Conservation (phyloP, 768 basidiomycete genomes). For the Mrakia frigida region DNA sequence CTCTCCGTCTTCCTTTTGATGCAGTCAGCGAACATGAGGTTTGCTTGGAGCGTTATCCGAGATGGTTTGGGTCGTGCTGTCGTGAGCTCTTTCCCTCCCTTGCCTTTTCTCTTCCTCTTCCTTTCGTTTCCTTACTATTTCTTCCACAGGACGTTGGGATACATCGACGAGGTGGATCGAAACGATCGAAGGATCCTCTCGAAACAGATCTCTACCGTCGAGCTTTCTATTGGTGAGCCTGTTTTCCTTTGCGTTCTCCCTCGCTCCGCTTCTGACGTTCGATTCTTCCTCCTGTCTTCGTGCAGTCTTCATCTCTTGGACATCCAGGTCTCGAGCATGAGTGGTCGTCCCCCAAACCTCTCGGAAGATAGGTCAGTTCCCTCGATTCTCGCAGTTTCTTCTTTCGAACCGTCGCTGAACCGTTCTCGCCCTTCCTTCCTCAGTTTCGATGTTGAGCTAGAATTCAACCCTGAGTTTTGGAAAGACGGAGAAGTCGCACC, state of each 20-base stretch:
- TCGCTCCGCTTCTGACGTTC: neutral
- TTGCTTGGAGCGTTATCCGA: neutral
- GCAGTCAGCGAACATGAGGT: neutral
- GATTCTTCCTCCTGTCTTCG: neutral
- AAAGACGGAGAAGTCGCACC: neutral
- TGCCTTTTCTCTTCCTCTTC: neutral
- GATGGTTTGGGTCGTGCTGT: neutral
- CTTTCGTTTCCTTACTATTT: neutral
- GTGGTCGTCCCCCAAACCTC: slow-evolving; percentile 22
- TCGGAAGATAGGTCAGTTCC: slow-evolving; percentile 20
- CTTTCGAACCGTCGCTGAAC: neutral
- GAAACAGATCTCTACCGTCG: slow-evolving; percentile 26
- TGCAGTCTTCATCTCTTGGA: neutral
- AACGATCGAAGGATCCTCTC: slow-evolving; percentile 16
- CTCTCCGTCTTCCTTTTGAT: slow-evolving; percentile 22
- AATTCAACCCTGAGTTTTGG: slow-evolving; percentile 23
- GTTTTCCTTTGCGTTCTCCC: neutral
- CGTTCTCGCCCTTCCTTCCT: neutral
- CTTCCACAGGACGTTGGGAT: slow-evolving; percentile 14
- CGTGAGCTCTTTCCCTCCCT: neutral
- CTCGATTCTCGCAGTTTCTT: too few species aligned
- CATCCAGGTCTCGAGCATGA: slow-evolving; percentile 1
- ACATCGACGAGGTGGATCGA: slow-evolving; percentile 13
- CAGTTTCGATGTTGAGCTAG: slow-evolving; percentile 30
- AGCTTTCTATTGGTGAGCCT: slow-evolving; percentile 20